Evolutionary conservation across 1,284 basidiomycete genomes (phyloP), one percentile per base, ranked within the genome.

Genomic region (Rhodotorula sp.): DNA sequence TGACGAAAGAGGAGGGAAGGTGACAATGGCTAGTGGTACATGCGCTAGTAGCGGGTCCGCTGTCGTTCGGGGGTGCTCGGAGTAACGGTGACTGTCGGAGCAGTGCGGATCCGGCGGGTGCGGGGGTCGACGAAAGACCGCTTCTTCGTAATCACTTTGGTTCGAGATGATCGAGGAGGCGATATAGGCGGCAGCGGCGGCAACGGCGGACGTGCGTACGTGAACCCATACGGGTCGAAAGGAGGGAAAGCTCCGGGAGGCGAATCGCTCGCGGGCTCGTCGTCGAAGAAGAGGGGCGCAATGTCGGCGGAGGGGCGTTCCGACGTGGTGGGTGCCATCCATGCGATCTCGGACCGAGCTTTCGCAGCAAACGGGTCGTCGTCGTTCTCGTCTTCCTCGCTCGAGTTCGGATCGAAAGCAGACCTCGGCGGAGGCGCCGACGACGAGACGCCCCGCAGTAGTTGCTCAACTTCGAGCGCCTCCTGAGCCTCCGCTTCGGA

Each of bases 41-140:
- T 23, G 21, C n/a, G 50, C 50, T 26, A 55, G 26, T 26, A 55
- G 12, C 54, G 54, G 7, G 54, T 55, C 26, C 60, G 50, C 23
- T 48, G 45, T 47, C 55, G 50, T 49, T 62, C 61, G 3, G 66
- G 66, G 38, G 60, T 67, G 31, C 48, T 47, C 55, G 66, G 66
- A 55, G 66, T 67, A 8, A 67, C 48, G 7, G 55, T 56, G 26
- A 67, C 66, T 26, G 26, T 26, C 3, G 66, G 66, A 18, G 61
- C 66, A 0, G 66, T 67, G 21, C 61, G 19, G 2, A 67, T 50
- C 43, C 28, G 26, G 15, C 61, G 38, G 31, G 66, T 67, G 18
- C 61, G 5, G 54, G 66, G 66, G 21, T 67, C 66, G 26, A 67
- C 56, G n/a, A 67, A 67, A 18, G 34, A 45, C 7, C 66, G 60